phyloP scores from a whole-genome alignment of 2,329 filamentous ascomycete genomes.

The Eurotiales sp. region DNA sequence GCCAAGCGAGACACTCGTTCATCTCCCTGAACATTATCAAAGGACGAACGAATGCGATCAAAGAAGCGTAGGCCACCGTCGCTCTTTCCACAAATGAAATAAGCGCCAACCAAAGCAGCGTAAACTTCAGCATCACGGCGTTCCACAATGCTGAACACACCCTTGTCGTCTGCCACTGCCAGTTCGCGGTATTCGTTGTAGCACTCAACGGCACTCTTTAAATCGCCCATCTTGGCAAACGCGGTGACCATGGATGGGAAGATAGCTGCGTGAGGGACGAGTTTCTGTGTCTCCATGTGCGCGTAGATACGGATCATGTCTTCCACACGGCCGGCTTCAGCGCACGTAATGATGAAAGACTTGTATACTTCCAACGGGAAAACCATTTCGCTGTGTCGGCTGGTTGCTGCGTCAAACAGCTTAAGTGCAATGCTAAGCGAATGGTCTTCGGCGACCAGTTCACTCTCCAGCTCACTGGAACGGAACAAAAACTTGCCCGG shows the following conservation, averaged over 20 bases:
- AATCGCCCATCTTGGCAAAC: conserved; percentile 75
- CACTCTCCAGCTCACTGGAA: conserved; percentile 81
- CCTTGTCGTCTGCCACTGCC: conserved; percentile 78
- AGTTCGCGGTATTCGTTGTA: conserved; percentile 92
- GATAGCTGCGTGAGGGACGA: conserved; percentile 72
- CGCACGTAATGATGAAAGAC: conserved; percentile 81
- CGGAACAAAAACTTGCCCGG: conserved; percentile 81
- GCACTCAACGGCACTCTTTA: conserved; percentile 84
- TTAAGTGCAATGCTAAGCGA: conserved; percentile 80
- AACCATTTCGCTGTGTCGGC: conserved; percentile 55
- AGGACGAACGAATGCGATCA: conserved; percentile 65
- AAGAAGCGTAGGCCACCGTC: conserved; percentile 84
- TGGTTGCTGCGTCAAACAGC: conserved; percentile 74
- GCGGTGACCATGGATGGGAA: conserved; percentile 95
- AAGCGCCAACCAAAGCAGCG: conserved; percentile 85
- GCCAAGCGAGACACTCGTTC: conserved; percentile 56
- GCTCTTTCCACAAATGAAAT: conserved; percentile 74
- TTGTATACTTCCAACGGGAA: conserved; percentile 83
- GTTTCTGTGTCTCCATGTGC: conserved; percentile 78
- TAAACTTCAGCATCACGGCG: conserved; percentile 83
- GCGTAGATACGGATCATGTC: conserved; percentile 90
- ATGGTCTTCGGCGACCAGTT: conserved; percentile 82
- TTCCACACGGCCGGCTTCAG: conserved; percentile 71
- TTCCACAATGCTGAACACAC: conserved; percentile 63
- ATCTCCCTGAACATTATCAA: conserved; percentile 44